Conservation (phyloP, 257 asterid genomes). For the Schizonepeta tenuifolia region DNA sequence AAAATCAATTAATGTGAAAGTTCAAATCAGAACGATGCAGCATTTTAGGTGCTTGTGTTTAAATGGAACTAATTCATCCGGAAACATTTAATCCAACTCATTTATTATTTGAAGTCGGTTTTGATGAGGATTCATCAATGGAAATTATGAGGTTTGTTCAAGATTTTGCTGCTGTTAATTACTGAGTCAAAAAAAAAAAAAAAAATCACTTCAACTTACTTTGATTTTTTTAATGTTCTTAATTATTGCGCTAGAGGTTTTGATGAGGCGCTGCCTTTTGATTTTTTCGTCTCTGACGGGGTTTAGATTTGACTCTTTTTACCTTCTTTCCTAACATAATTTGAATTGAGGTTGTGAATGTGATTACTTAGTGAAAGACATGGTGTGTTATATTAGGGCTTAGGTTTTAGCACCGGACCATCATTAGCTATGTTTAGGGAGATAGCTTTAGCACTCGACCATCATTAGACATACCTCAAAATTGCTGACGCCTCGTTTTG, state of each 20-base stretch:
- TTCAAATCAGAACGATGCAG: conserved; percentile 22
- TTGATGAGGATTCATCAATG: conserved; percentile 12
- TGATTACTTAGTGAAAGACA: neutral
- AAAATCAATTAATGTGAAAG: conserved; percentile 11
- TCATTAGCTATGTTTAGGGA: neutral
- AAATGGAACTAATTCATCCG: conserved; percentile 1
- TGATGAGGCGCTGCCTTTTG: too few relatives aligned
- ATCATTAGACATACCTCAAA: neutral
- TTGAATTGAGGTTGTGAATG: neutral
- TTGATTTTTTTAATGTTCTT: too few relatives aligned
- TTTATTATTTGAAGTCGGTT: conserved; percentile 14
- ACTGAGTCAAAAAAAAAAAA: too few relatives aligned
- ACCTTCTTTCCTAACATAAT: too few relatives aligned
- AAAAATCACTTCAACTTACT: too few relatives aligned
- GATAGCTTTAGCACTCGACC: neutral
- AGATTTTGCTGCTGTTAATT: neutral
- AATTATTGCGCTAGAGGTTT: too few relatives aligned
- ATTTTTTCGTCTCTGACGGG: neutral
- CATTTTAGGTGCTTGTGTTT: conserved; percentile 29
- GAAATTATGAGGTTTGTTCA: conserved; percentile 1
- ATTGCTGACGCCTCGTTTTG: neutral
- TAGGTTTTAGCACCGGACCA: neutral
- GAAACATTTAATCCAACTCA: conserved; percentile 23
- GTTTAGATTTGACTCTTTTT: too few relatives aligned
- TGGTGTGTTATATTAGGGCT: neutral